A percentile compares a stretch with the other conserved stretches of the same genome.
These are phyloP conservation scores for Globisporangium yorkense DNA, from an alignment of 352 stramenopile genomes.

Conservation along the genomic window DNA sequence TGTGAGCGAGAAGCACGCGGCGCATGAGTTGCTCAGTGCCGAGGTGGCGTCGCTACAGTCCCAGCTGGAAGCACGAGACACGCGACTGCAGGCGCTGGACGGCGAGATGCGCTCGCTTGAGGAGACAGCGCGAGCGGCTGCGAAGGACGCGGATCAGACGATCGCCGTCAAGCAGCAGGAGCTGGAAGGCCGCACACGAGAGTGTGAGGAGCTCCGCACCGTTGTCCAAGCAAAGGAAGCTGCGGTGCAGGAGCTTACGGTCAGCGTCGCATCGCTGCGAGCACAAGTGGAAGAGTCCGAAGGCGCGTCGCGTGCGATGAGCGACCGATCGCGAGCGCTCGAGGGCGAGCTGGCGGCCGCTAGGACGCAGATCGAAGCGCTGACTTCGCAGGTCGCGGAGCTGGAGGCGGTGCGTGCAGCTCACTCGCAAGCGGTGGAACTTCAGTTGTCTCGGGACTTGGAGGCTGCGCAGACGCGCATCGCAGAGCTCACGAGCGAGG, in stretches of 20 bases:
- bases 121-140: not conserved
- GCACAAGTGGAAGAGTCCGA: not conserved
- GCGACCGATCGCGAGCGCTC: not conserved
- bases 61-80: not conserved
- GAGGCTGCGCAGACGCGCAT: conserved; percentile 19
- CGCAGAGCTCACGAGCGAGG: conserved; percentile 14
- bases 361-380: not conserved
- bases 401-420: conserved; percentile 12
- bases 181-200: not conserved
- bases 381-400: conserved; percentile 2
- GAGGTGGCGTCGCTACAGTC: not conserved
- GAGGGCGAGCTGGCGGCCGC: not conserved
- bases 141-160: not conserved
- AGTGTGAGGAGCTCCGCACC: not conserved
- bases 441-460: conserved; percentile 13
- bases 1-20: not conserved
- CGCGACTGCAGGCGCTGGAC: not conserved
- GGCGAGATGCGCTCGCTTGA: not conserved
- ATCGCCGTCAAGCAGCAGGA: not conserved
- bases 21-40: not conserved
- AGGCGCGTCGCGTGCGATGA: not conserved
- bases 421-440: conserved; percentile 12
- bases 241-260: not conserved
- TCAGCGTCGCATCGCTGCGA: not conserved
- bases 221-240: not conserved